A percentile compares a stretch with the other conserved stretches of the same genome.
phyloP scores from a whole-genome alignment of 768 basidiomycete genomes.

The Leccinum aurantiacum region DNA sequence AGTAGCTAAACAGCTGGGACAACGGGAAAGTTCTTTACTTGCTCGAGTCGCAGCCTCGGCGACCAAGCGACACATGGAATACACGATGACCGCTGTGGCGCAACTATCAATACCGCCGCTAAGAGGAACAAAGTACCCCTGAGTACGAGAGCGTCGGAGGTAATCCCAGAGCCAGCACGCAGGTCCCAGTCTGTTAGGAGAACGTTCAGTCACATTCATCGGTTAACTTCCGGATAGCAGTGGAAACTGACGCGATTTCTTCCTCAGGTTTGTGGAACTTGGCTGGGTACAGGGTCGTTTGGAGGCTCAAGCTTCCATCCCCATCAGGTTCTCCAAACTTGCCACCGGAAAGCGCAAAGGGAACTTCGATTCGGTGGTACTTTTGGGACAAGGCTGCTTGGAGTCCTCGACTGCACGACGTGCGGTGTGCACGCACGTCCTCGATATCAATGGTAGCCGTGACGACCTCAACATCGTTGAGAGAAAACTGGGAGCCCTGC shows the following conservation, averaged over 20 bases:
- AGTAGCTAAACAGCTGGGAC: neutral
- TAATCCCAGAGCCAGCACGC: conserved; percentile 99
- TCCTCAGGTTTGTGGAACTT: conserved; percentile 87
- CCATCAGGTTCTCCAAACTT: conserved; percentile 65
- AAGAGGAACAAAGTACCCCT: conserved; percentile 94
- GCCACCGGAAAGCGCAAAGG: conserved; percentile 75
- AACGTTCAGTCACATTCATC: neutral
- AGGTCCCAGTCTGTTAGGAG: conserved; percentile 72
- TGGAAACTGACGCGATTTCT: conserved; percentile 83
- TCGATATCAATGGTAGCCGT: conserved; percentile 97
- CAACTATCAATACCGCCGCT: conserved; percentile 98
- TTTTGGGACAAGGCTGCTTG: conserved; percentile 77
- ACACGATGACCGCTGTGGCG: conserved; percentile 93
- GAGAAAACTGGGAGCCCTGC: conserved; percentile 95
- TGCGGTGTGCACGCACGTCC: conserved; percentile 88
- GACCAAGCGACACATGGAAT: conserved; percentile 94
- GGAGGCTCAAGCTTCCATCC: conserved; percentile 46
- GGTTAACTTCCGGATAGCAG: neutral
- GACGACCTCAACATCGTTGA: conserved; percentile 95
- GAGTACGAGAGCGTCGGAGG: conserved; percentile 86
- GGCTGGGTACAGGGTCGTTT: conserved; percentile 41
- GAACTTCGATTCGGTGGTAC: conserved; percentile 82
- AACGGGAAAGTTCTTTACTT: conserved; percentile 45
- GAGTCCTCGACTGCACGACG: conserved; percentile 80
- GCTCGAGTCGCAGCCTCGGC: conserved; percentile 71